Base-by-base conservation (phyloP, 2,329 filamentous ascomycete genomes). In the Epicoccum sorghinum region DNA sequence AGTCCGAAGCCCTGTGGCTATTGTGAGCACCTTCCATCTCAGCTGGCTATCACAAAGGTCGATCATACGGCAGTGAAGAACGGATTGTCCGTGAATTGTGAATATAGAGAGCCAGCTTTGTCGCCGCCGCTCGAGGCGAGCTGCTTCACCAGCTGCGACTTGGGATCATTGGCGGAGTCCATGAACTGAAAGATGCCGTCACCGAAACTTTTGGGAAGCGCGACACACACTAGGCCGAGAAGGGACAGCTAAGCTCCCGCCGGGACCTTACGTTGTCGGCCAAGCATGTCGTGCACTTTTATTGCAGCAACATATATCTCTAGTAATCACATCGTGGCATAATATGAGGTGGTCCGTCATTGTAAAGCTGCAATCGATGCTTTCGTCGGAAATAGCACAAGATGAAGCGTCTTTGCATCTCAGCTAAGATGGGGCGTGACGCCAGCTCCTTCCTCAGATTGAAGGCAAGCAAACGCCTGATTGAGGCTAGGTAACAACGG, bases 1-100 rank as follows among this genome's bases (percentile, higher is more conserved):
- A 99, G 89, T 64, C 95, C 95, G 66, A 98, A 90, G 65, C 95
- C 93, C 78, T 85, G 70, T 53, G 57, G 57, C 59, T 56, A 62
- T 45, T 44, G 66, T 73, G 61, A 74, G 71, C 69, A 68, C 57
- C 60, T 54, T 63, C 59, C 52, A 55, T 51, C 57, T 57, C 58
- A 54, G 55, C 23, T 38, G 29, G 47, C 50, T 39, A 39, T 18
- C 18, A 85, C 86, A 86, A 41, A 86, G 63, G 48, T 56, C 47
- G 30, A 58, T 54, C 73, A 39, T 77, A 80, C 81, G 46, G 80
- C 81, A 46, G 80, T 82, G 66, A 83, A 83, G 69, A 83, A 81
- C 8, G 81, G 81, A 61, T 83, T 83, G 27, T 71, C 73, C 24
- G 77, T 74, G 39, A 82, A 69, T 39, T 82, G 79, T 18, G 73